A percentile compares a stretch with the other conserved stretches of the same genome.
These are phyloP conservation scores for Phaseolus coccineus DNA, from an alignment of 331 rosid species.

Conservation along the genomic window DNA sequence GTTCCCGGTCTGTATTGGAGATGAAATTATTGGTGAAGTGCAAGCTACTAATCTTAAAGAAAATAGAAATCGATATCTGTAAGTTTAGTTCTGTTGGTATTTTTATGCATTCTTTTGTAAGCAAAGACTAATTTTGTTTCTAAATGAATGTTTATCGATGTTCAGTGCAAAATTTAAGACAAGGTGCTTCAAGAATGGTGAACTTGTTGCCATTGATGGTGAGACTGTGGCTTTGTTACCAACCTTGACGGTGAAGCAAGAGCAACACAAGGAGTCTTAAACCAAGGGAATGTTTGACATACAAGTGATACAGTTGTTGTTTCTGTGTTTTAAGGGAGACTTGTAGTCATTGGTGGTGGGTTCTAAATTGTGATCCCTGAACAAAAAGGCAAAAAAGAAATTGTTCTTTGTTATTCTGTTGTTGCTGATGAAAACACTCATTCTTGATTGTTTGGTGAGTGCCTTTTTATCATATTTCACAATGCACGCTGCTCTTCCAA, in stretches of 20 bases:
- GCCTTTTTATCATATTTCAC: no score
- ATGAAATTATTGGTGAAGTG: conserved; percentile 66
- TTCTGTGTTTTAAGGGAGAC: conserved; percentile 1
- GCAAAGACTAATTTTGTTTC: conserved; percentile 26
- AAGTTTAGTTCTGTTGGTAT: conserved; percentile 49
- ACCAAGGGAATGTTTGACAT: conserved; percentile 3
- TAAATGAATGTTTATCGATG: conserved; percentile 37
- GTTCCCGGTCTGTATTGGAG: conserved; percentile 80
- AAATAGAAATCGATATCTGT: conserved; percentile 71
- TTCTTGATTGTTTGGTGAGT: neutral
- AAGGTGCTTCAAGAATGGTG: conserved; percentile 72
- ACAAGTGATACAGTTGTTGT: neutral
- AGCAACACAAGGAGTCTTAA: conserved; percentile 16
- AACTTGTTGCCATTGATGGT: conserved; percentile 67
- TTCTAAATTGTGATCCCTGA: conserved; percentile 19
- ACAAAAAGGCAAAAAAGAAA: neutral
- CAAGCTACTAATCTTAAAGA: conserved; percentile 60
- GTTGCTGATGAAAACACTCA: neutral
- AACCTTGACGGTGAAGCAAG: conserved; percentile 47
- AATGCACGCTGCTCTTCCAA: no score
- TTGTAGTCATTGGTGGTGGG: neutral
- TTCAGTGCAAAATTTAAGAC: conserved; percentile 78
- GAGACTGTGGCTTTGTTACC: conserved; percentile 81
- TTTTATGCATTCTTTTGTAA: neutral
- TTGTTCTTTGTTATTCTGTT: neutral